Base-by-base conservation (phyloP, 2,329 filamentous ascomycete species). In the Diaporthe aspalathi region DNA sequence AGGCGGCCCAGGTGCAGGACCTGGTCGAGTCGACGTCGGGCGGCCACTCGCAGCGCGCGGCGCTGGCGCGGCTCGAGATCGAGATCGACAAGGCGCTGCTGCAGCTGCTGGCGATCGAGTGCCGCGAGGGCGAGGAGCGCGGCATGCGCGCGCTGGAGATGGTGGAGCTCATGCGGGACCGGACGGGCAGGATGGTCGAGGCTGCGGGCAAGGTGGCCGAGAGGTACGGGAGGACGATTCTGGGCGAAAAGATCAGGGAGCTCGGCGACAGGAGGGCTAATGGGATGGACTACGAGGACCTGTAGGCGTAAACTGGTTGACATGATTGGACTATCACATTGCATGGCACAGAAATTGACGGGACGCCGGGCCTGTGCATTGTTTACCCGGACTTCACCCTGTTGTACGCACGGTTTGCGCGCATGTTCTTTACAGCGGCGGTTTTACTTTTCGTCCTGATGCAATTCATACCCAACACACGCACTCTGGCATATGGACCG, bases 71-170 rank as follows among this genome's bases (percentile, higher is more conserved):
- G 49, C 87, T 94, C 69, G 93, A 97, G 80, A 84, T 97, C 54
- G 94, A 97, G 54, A 90, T 97, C 47, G 95, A 99, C 84, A 97
- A 97, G 84, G 90, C 92, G 53, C 85, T 99, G 65, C 84, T 99
- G 74, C 94, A 98, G 84, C 88, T 98, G 79, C 85, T 99, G 78
- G 95, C 94, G 2, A 85, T 92, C 8, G 96, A 98, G 84, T 99
- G 96, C 80, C 90, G 94, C 72, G 94, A 96, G 75, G 94, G 94
- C 54, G 96, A 99, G 80, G 95, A 98, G 74, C 88, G 93, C 38
- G 95, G 95, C 7, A 98, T 98, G 94, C 94, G 95, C 75, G 95
- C 95, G 0, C 84, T 99, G 45, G 97, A 99, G 83, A 88, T 98
- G 77, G 96, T 97, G 38, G 87, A 89, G 73, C 85, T 99, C 77